phyloP scores from a whole-genome alignment of 306 rosid genomes.

The Abrus precatorius region DNA sequence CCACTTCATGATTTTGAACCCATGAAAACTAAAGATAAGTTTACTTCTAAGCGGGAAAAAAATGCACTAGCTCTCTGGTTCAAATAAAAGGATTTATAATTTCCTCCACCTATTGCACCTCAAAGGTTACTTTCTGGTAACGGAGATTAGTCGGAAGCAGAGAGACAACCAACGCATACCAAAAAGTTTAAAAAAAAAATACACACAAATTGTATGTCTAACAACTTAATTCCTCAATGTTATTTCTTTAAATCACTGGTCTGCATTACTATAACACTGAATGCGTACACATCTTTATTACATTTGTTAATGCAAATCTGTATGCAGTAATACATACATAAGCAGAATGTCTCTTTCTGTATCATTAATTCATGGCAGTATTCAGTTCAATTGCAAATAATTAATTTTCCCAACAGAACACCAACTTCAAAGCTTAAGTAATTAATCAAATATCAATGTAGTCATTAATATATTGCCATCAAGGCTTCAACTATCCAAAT shows the following conservation, averaged over 20 bases:
- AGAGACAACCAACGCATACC: not conserved
- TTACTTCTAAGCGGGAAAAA: not conserved
- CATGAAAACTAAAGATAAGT: not conserved
- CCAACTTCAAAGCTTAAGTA: not conserved
- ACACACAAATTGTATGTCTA: not conserved
- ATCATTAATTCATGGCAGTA: not conserved
- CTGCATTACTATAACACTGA: not conserved
- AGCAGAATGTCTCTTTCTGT: not conserved
- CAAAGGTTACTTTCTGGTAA: not conserved
- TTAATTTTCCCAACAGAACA: not conserved
- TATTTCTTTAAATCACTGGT: not conserved
- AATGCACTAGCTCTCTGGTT: not conserved
- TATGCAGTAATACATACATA: not conserved
- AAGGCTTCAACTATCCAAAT: not conserved
- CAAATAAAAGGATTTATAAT: constrained; percentile 1
- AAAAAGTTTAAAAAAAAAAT: not conserved
- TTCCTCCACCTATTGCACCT: not conserved
- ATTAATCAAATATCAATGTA: not conserved
- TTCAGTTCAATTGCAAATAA: not conserved
- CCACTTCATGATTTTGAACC: constrained; percentile 12
- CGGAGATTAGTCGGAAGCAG: not conserved
- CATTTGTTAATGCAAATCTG: not conserved
- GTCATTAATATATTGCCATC: not conserved
- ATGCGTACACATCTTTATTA: not conserved
- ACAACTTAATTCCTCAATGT: not conserved